Percentiles rank a stretch among this genome's conserved stretches.
Evolutionary conservation across 2,329 filamentous ascomycete genomes (phyloP).

Genomic region (Arthrobotrys sphaeroides): DNA sequence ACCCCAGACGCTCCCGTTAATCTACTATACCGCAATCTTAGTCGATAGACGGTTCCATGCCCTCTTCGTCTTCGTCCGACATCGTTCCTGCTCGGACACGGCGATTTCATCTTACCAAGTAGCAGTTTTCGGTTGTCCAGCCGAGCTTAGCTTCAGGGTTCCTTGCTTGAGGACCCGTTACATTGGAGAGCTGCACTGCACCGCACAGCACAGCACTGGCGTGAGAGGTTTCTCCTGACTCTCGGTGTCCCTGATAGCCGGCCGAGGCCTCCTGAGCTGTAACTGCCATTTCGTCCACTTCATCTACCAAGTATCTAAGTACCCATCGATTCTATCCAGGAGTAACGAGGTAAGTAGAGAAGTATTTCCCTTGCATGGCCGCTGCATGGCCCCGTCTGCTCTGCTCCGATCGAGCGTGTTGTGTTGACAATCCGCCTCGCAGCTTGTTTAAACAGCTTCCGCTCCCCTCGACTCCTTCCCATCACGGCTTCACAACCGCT

Average conservation of each 20-base stretch:
- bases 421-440: constrained; percentile 6
- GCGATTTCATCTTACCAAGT: constrained; percentile 18
- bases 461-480: constrained; percentile 4
- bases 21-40: background rate
- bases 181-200: background rate
- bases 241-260: background rate
- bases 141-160: constrained; percentile 11
- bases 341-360: background rate
- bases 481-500: background rate
- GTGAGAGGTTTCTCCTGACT: constrained; percentile 33
- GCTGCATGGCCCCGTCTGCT: background rate
- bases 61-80: background rate
- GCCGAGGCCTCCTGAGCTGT: background rate
- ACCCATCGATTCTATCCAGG: background rate
- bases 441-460: constrained; percentile 15
- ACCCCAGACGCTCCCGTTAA: no score
- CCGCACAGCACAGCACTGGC: background rate
- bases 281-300: no score
- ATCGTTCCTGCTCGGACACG: constrained; percentile 1
- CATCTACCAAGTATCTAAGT: background rate
- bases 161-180: background rate
- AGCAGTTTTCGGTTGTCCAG: constrained; percentile 37
- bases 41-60: background rate
- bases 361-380: background rate
- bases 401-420: constrained; percentile 18